These are phyloP conservation scores for Diaporthe capsici DNA, from an alignment of 2,329 filamentous ascomycete species.

Conservation along the genomic window DNA sequence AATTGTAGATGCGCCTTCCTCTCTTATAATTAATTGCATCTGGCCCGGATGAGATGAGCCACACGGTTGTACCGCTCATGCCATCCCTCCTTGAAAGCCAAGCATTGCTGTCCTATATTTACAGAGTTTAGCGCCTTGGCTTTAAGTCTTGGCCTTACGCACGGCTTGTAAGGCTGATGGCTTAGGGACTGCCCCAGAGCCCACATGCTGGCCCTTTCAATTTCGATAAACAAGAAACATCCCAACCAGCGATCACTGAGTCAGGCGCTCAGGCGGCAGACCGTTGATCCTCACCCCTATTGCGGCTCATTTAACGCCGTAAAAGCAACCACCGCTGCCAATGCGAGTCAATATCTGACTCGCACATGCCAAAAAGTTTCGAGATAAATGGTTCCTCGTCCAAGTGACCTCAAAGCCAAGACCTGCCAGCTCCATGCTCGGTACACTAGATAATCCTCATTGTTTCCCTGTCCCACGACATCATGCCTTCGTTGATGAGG, in stretches of 20 bases:
- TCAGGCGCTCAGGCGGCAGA: background rate
- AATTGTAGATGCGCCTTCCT: background rate
- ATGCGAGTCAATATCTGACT: background rate
- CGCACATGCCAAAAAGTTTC: background rate
- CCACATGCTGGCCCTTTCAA: constrained; percentile 3
- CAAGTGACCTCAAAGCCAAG: constrained; percentile 4
- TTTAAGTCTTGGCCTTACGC: background rate
- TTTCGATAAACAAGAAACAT: constrained; percentile 12
- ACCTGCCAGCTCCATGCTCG: background rate
- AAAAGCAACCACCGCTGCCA: background rate
- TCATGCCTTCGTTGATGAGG: background rate
- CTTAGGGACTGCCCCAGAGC: background rate
- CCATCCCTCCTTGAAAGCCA: background rate
- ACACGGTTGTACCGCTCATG: background rate
- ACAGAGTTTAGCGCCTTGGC: background rate
- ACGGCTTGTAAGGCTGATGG: background rate
- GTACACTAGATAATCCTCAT: background rate
- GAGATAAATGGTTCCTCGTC: background rate
- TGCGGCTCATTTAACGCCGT: no score
- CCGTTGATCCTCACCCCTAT: background rate
- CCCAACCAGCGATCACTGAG: background rate
- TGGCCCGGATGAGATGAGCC: background rate
- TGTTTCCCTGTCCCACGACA: background rate
- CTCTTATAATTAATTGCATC: background rate
- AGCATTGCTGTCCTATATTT: constrained; percentile 21